These are phyloP conservation scores for Scheffersomyces illinoinensis DNA, from an alignment of 1,139 yeast species.

Conservation along the genomic window DNA sequence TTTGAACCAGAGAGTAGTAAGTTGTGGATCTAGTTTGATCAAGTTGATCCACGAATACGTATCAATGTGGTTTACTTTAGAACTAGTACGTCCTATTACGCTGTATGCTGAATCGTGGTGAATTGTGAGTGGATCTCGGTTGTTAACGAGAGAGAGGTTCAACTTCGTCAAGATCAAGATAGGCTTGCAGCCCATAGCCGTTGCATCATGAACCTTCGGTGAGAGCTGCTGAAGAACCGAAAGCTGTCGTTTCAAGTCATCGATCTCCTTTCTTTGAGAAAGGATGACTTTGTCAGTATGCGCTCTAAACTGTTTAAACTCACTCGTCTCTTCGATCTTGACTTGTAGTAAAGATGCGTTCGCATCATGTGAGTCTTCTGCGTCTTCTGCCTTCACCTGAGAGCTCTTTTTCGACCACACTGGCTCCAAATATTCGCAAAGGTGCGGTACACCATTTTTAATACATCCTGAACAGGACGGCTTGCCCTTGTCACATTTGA, in stretches of 20 bases:
- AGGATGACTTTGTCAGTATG: conserved; percentile 23
- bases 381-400: background rate
- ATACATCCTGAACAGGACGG: conserved; percentile 49
- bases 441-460: conserved; percentile 42
- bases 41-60: conserved; percentile 44
- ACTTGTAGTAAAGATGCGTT: background rate
- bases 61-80: conserved; percentile 13
- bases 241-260: conserved; percentile 35
- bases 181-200: conserved; percentile 2
- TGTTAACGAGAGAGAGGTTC: conserved; percentile 11
- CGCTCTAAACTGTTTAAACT: conserved; percentile 20
- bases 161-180: conserved; percentile 22
- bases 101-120: conserved; percentile 17
- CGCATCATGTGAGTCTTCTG: background rate
- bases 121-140: conserved; percentile 20
- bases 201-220: conserved; percentile 8
- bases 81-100: conserved; percentile 7
- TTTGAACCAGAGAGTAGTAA: conserved; percentile 43
- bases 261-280: conserved; percentile 35
- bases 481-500: conserved; percentile 44
- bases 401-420: conserved; percentile 28
- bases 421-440: conserved; percentile 46
- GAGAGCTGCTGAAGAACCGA: conserved; percentile 29
- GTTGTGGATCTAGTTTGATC: conserved; percentile 42
- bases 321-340: conserved; percentile 19